A percentile compares a stretch with the other conserved stretches of the same genome.
Evolutionary conservation across 805 yeast genomes (phyloP).

Genomic region (Blastobotrys attinorum): DNA sequence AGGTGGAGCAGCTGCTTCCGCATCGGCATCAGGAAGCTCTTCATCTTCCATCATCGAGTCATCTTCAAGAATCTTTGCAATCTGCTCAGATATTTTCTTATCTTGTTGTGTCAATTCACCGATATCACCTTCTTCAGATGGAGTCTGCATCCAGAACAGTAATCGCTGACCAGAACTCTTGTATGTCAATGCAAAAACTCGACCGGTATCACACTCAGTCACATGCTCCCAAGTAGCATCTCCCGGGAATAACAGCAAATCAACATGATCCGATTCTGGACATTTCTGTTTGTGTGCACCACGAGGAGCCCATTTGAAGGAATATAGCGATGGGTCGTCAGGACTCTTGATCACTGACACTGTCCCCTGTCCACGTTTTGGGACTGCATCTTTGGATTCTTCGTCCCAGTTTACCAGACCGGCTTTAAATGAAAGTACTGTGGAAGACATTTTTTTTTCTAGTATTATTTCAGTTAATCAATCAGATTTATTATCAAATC

Average conservation of each 20-base stretch:
- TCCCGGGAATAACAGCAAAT: slow-evolving; percentile 71
- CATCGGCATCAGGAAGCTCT: slow-evolving; percentile 10
- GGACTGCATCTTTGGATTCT: slow-evolving; percentile 55
- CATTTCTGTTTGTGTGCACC: slow-evolving; percentile 28
- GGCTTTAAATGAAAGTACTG: slow-evolving; percentile 53
- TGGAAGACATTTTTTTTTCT: background rate
- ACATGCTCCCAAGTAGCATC: slow-evolving; percentile 75
- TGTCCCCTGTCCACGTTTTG: slow-evolving; percentile 62
- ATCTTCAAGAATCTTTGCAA: slow-evolving; percentile 42
- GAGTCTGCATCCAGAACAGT: slow-evolving; percentile 64
- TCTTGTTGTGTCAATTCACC: slow-evolving; percentile 53
- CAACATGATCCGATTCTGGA: slow-evolving; percentile 41
- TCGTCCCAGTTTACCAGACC: slow-evolving; percentile 61
- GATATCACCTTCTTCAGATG: slow-evolving; percentile 50
- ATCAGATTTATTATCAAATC: too few species aligned
- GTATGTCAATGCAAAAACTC: slow-evolving; percentile 65
- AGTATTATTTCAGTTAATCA: too few species aligned
- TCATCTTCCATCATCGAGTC: slow-evolving; percentile 4
- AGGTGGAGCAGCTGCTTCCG: background rate
- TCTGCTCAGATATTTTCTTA: slow-evolving; percentile 37
- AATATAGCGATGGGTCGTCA: slow-evolving; percentile 66
- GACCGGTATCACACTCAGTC: slow-evolving; percentile 61
- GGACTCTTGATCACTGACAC: slow-evolving; percentile 52
- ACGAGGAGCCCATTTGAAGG: slow-evolving; percentile 68
- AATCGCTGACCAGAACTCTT: slow-evolving; percentile 51